phyloP scores from a whole-genome alignment of 2,329 filamentous ascomycete species.

The Proliferodiscus dingleyae region DNA sequence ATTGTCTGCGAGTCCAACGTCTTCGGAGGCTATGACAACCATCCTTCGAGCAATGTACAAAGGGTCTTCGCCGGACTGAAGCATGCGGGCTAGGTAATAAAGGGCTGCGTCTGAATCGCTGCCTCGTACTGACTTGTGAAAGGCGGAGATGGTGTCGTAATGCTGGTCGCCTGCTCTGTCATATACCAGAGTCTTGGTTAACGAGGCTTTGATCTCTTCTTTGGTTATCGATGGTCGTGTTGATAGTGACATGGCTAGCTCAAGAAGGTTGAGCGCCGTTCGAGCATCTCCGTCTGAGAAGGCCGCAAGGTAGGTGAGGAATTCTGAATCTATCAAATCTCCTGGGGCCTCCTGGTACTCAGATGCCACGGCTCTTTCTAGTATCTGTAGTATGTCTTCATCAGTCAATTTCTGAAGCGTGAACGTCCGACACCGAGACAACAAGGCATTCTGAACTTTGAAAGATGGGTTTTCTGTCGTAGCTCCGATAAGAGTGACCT shows the following conservation, averaged over 20 bases:
- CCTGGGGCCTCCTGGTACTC: slow-evolving; percentile 45
- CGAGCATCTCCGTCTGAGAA: slow-evolving; percentile 92
- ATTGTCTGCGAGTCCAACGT: slow-evolving; percentile 87
- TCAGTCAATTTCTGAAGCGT: slow-evolving; percentile 72
- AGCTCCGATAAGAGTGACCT: slow-evolving; percentile 86
- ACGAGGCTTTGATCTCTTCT: slow-evolving; percentile 69
- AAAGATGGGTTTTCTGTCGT: slow-evolving; percentile 98
- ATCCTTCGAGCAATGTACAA: slow-evolving; percentile 88
- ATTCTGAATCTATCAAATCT: slow-evolving; percentile 66
- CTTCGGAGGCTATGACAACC: slow-evolving; percentile 91
- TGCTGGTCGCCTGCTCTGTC: slow-evolving; percentile 94
- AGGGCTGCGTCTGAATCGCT: slow-evolving; percentile 81
- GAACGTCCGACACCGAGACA: slow-evolving; percentile 88
- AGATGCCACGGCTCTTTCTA: slow-evolving; percentile 66
- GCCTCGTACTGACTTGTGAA: slow-evolving; percentile 92
- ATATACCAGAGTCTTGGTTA: slow-evolving; percentile 92
- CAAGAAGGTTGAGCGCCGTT: slow-evolving; percentile 86
- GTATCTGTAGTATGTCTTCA: slow-evolving; percentile 67
- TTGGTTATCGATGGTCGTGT: slow-evolving; percentile 61
- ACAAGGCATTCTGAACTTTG: slow-evolving; percentile 79
- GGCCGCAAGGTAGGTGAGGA: slow-evolving; percentile 74
- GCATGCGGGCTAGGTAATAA: slow-evolving; percentile 94
- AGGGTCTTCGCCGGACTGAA: slow-evolving; percentile 90
- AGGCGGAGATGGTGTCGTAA: slow-evolving; percentile 95
- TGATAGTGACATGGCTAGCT: slow-evolving; percentile 78